Evolutionary conservation across 768 basidiomycete genomes (phyloP).

Genomic region (Melanogaster broomeanus): DNA sequence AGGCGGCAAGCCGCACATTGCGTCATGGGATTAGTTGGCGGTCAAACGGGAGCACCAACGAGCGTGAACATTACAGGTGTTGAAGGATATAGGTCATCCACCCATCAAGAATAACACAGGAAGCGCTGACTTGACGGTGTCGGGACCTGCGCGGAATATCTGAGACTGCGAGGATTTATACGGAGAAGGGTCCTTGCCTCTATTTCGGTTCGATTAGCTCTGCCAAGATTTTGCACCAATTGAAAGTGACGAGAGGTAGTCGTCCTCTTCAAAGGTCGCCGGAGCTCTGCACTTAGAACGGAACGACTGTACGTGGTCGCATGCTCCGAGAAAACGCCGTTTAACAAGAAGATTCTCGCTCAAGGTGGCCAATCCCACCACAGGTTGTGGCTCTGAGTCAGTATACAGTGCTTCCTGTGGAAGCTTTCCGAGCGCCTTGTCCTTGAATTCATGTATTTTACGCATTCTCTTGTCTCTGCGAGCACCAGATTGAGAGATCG

Average conservation of each 20-base stretch:
- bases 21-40: slow-evolving; percentile 91
- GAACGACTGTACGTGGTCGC: slow-evolving; percentile 74
- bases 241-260: slow-evolving; percentile 77
- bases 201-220: slow-evolving; percentile 75
- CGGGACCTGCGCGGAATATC: slow-evolving; percentile 56
- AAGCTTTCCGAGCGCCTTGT: not conserved
- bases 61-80: slow-evolving; percentile 63
- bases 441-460: slow-evolving; percentile 1
- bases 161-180: not conserved
- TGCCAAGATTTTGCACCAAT: slow-evolving; percentile 71
- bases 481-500: slow-evolving; percentile 4
- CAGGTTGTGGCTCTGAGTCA: slow-evolving; percentile 18
- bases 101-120: slow-evolving; percentile 55
- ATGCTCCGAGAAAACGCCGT: slow-evolving; percentile 69
- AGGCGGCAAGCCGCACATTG: slow-evolving; percentile 83
- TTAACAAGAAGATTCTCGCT: slow-evolving; percentile 57
- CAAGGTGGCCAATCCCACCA: slow-evolving; percentile 23
- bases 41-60: slow-evolving; percentile 78
- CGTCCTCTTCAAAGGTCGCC: slow-evolving; percentile 54
- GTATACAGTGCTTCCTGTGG: slow-evolving; percentile 19
- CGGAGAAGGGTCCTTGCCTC: slow-evolving; percentile 49
- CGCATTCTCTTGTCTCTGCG: not conserved
- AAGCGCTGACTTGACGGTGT: slow-evolving; percentile 59
- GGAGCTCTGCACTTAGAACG: slow-evolving; percentile 79
- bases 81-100: slow-evolving; percentile 68